Conservation (phyloP, 2,329 filamentous ascomycete genomes). For the Alternaria postmessia region DNA sequence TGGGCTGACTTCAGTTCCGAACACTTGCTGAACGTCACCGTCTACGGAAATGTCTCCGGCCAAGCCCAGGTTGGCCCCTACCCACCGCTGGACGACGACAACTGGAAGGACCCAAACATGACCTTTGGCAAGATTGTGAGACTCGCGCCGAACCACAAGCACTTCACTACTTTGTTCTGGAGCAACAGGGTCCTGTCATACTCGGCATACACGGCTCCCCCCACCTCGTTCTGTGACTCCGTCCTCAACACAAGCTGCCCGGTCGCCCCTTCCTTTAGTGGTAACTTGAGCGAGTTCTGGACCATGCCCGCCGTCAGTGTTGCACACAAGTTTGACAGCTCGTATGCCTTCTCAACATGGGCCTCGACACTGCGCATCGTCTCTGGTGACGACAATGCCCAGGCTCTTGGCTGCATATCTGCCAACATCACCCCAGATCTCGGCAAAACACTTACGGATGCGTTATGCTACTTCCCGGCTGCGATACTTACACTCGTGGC, state of each 20-base stretch:
- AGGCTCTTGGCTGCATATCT: slow-evolving; percentile 79
- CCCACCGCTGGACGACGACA: slow-evolving; percentile 65
- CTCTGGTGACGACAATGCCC: slow-evolving; percentile 72
- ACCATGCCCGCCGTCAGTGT: slow-evolving; percentile 77
- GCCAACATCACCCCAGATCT: slow-evolving; percentile 85
- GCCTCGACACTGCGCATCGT: slow-evolving; percentile 75
- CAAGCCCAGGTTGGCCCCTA: slow-evolving; percentile 65
- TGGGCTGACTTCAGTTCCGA: slow-evolving; percentile 73
- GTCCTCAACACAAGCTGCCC: slow-evolving; percentile 68
- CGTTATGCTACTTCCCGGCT: slow-evolving; percentile 79
- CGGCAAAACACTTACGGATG: slow-evolving; percentile 70
- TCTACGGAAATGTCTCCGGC: slow-evolving; percentile 93
- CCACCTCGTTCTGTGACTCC: slow-evolving; percentile 70
- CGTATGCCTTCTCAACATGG: slow-evolving; percentile 86
- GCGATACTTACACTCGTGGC: slow-evolving; percentile 81
- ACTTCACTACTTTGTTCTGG: slow-evolving; percentile 76
- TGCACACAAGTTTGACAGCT: slow-evolving; percentile 76
- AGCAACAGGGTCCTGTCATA: slow-evolving; percentile 80
- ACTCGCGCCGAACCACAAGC: slow-evolving; percentile 64
- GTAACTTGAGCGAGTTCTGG: slow-evolving; percentile 60
- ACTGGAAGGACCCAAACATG: slow-evolving; percentile 67
- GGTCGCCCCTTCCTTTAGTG: slow-evolving; percentile 74
- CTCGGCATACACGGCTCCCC: slow-evolving; percentile 66
- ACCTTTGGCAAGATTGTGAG: slow-evolving; percentile 81
- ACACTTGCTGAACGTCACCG: slow-evolving; percentile 76